phyloP scores from a whole-genome alignment of 2,329 filamentous ascomycete species.

The Didymella exigua region DNA sequence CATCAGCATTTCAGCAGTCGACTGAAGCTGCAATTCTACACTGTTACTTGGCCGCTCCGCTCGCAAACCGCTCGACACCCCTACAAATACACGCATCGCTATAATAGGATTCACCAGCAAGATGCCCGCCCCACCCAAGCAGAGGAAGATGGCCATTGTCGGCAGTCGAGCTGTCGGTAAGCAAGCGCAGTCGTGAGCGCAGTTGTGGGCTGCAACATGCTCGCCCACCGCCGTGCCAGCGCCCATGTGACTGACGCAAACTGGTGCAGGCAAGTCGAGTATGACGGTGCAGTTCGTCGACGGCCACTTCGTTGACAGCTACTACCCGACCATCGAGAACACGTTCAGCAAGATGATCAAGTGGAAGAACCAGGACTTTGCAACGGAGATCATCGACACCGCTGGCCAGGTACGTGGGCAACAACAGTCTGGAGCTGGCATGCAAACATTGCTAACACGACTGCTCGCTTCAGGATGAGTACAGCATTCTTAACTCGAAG shows the following conservation, averaged over 20 bases:
- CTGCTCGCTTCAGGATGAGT: slow-evolving; percentile 74
- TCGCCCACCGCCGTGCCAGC: not conserved
- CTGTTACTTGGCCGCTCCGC: slow-evolving; percentile 10
- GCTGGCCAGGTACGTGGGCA: slow-evolving; percentile 79
- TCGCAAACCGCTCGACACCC: slow-evolving; percentile 27
- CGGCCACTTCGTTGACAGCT: slow-evolving; percentile 97
- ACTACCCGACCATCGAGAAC: slow-evolving; percentile 99
- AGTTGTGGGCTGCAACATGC: slow-evolving; percentile 24
- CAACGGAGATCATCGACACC: slow-evolving; percentile 97
- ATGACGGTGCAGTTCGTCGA: slow-evolving; percentile 97
- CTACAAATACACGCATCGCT: slow-evolving; percentile 3
- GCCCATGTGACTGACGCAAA: slow-evolving; percentile 17
- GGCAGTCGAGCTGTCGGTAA: slow-evolving; percentile 91
- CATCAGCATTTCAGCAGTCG: slow-evolving; percentile 29
- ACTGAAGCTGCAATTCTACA: slow-evolving; percentile 25
- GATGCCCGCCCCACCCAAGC: slow-evolving; percentile 78
- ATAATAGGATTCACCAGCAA: slow-evolving; percentile 21
- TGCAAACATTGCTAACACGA: slow-evolving; percentile 28
- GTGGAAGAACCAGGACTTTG: slow-evolving; percentile 89
- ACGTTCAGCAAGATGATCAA: slow-evolving; percentile 97
- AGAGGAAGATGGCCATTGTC: slow-evolving; percentile 94
- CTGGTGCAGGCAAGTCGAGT: slow-evolving; percentile 83
- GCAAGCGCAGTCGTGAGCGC: slow-evolving; percentile 27
- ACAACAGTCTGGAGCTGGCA: not conserved
- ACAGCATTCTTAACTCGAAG: slow-evolving; percentile 97